Base-by-base conservation (phyloP, 495 filamentous ascomycete genomes). In the Aspergillus haitiensis region DNA sequence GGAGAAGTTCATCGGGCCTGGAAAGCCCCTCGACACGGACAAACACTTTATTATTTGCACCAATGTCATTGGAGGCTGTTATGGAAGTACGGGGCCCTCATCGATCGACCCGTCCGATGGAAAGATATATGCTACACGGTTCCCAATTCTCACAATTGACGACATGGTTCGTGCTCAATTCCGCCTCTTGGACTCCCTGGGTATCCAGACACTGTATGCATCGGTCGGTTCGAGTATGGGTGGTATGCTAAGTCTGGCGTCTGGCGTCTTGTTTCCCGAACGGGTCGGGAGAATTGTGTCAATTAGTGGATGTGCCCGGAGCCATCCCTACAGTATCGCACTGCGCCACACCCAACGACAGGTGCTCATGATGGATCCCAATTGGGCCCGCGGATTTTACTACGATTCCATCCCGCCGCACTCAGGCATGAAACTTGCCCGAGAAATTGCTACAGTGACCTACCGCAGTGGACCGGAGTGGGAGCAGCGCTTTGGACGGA, bases 91-190 rank as follows among this genome's bases (percentile, higher is more conserved):
- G 0, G 95, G 94, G 0, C 94, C 94, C 1, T 87, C 87, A 49
- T 91, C 89, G 59, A 75, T 92, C 59, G 94, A 98, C 75, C 95
- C 94, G 0, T 89, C 89, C 3, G 89, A 97, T 69, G 89, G 91
- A 21, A 79, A 94, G 70, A 82, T 79, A 58, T 99, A 97, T 75
- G 94, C 92, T 10, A 99, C 94, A 1, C 85, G 95, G 18, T 99
- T 99, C 72, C 94, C 94, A 6, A 97, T 99, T 60, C 76, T 99
- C 35, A 99, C 94, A 0, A 87, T 99, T 76, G 86, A 94, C 55
- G 94, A 99, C 74, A 99, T 98, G 94, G 94, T 99, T 7, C 84
- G 91, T 15, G 92, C 93, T 5, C 94, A 99, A 70, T 99, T 97
- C 75, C 80, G 89, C 35, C 82, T 99, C 6, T 80, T 99, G 15